Evolutionary conservation across 202 grass and related monocot genomes (phyloP), one percentile per base, ranked within the genome.

Genomic region (Panicum hallii): DNA sequence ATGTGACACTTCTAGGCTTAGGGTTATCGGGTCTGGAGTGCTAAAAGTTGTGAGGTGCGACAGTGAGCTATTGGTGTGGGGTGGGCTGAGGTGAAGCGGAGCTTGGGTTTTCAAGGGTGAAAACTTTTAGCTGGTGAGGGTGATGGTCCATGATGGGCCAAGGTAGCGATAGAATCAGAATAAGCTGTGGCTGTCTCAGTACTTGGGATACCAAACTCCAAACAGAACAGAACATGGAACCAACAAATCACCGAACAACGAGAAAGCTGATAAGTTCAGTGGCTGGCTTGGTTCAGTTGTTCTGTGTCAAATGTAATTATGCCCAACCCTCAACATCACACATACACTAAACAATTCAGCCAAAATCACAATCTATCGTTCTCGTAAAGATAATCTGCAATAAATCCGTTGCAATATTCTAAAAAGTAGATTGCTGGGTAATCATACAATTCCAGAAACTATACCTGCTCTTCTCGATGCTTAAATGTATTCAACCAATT

Each of bases 401-500:
- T 38, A 47, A 0, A 44, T 17, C 6, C 52, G 17, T 57, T 40
- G 41, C 9, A 62, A 13, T 30, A 41, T 82, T 49, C 19, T 62
- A 0, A 69, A 45, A 70, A 42, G 26, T 68, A 67, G 15, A 23
- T 28, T n/a, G 10, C 9, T 42, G 53, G 14, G 5, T 30, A 63
- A 77, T 70, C 12, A 62, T 63, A 8, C 22, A 53, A 22, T 75
- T 11, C 4, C 16, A 57, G 30, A 85, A 79, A 15, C 68, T 45
- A 77, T 94, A 99, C 93, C 92, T 99, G 92, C 54, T 91, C 87
- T 81, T 94, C 93, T 63, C 92, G 90, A 66, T 72, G 34, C 85
- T 79, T 92, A 84, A 99, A 99, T 55, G 90, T 97, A 69, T 90
- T 88, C 74, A 99, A 83, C 97, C 97, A 99, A 88, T 91, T 99